phyloP scores from a whole-genome alignment of 2,329 filamentous ascomycete genomes.

The Aquanectria penicillioides region DNA sequence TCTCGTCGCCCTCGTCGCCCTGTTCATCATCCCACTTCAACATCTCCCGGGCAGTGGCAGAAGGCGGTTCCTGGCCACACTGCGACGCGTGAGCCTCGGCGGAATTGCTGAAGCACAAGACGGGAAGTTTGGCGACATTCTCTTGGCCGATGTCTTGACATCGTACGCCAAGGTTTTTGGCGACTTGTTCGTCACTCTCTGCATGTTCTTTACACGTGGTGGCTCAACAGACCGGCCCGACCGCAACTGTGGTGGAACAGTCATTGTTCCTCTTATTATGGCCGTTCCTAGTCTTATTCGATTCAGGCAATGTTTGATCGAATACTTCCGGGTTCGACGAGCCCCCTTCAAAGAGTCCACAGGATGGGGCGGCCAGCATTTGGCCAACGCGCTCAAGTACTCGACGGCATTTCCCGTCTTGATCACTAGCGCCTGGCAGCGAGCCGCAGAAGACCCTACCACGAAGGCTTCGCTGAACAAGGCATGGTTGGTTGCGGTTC shows the following conservation, averaged over 20 bases:
- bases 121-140: slow-evolving; percentile 93
- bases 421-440: slow-evolving; percentile 78
- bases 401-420: slow-evolving; percentile 94
- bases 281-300: slow-evolving; percentile 86
- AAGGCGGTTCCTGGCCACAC: slow-evolving; percentile 76
- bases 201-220: slow-evolving; percentile 84
- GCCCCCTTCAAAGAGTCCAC: slow-evolving; percentile 63
- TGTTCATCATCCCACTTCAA: slow-evolving; percentile 79
- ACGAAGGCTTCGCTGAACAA: slow-evolving; percentile 59
- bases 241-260: slow-evolving; percentile 80
- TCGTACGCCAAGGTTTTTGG: slow-evolving; percentile 93
- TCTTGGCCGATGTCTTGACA: slow-evolving; percentile 93
- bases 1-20: slow-evolving; percentile 75
- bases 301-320: slow-evolving; percentile 89
- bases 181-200: slow-evolving; percentile 87
- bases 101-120: slow-evolving; percentile 87
- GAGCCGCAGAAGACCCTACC: slow-evolving; percentile 60
- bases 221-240: slow-evolving; percentile 83
- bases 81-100: slow-evolving; percentile 83
- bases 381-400: slow-evolving; percentile 96
- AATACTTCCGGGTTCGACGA: slow-evolving; percentile 78
- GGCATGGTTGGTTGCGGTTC: slow-evolving; percentile 76
- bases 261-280: slow-evolving; percentile 86
- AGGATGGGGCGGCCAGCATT: slow-evolving; percentile 85
- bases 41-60: slow-evolving; percentile 76